Conservation (phyloP, 345 rosid genomes). For the Chamaenerion angustifolium region DNA sequence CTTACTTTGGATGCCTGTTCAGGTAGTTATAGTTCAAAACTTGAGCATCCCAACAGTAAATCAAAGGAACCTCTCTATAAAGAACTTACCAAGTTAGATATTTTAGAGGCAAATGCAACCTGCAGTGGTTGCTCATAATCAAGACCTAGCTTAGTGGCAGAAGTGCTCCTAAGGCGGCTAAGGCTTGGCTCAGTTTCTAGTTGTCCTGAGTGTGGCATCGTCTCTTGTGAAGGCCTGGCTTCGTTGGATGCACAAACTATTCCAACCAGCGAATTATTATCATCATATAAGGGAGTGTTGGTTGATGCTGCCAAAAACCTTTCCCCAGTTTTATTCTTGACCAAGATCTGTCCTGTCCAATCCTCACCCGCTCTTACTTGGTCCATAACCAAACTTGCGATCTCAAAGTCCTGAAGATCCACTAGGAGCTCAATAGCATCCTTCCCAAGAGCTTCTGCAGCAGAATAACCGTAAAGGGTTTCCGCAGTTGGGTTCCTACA, state of each 20-base stretch:
- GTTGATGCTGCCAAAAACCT: conserved; percentile 49
- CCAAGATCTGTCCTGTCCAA: conserved; percentile 84
- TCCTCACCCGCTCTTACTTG: conserved; percentile 54
- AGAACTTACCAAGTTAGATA: conserved; percentile 75
- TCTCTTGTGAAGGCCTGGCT: conserved; percentile 37
- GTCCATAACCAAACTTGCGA: conserved; percentile 37
- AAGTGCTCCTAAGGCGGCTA: conserved; percentile 27
- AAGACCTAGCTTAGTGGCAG: conserved; percentile 68
- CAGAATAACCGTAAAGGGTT: conserved; percentile 63
- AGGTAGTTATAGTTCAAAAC: conserved; percentile 8
- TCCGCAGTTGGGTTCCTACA: conserved; percentile 80
- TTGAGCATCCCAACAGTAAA: background rate
- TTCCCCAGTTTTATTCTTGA: conserved; percentile 61
- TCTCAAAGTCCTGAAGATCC: conserved; percentile 39
- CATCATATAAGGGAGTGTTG: conserved; percentile 58
- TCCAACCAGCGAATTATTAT: conserved; percentile 59
- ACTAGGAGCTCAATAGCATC: conserved; percentile 52
- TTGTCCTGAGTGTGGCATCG: conserved; percentile 17
- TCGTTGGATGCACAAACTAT: conserved; percentile 60
- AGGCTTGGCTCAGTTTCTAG: conserved; percentile 39
- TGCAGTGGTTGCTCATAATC: conserved; percentile 89
- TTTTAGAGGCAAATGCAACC: conserved; percentile 71
- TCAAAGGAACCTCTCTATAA: background rate
- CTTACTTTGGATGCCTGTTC: conserved; percentile 72
- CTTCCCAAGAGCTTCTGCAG: conserved; percentile 67